Base-by-base conservation (phyloP, 1,284 basidiomycete genomes). In the Ganoderma resinaceum region DNA sequence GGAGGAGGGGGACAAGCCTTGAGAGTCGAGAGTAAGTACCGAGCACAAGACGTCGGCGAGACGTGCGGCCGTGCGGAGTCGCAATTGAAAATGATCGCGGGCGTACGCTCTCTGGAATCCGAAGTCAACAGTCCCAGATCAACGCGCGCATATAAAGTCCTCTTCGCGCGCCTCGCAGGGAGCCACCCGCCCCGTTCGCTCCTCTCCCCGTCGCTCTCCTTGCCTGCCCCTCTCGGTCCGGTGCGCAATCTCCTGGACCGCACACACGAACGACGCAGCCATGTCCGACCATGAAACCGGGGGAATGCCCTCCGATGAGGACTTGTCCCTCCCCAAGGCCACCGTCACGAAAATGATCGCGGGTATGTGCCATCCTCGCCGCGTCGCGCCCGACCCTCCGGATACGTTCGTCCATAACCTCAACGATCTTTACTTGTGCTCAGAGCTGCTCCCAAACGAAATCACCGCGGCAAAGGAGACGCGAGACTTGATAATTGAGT, bases 261-360 rank as follows among this genome's bases (percentile, higher is more conserved):
- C 55, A 72, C 63, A 58, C 57, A 66, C 61, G 65, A 26, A 43
- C 61, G 65, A 59, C 61, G 66, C 68, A 67, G 76, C 74, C 75
- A 96, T 96, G 95, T 96, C 95, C 63, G 95, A 96, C 85, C 87
- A 91, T 72, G 94, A 95, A 83, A 92, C 87, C 43, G 87, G 87
- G 60, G 85, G 87, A 38, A 82, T 86, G 58, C 58, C 89, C 66
- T 73, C 84, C 9, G 96, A 98, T 76, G 97, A 99, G 68, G 97
- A 99, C 76, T 87, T 99, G 67, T 95, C 95, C 29, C 83, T 99
- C 63, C 98, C 97, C 37, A 98, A 98, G 80, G 98, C 98, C 16
- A 99, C 97, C 1, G 96, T 99, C 35, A 91, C 95, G 72, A 99
- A 99, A 85, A 94, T 99, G 88, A 98, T 99, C 76, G 86, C 90